Conservation (phyloP, 768 basidiomycete genomes). For the Mycena epipterygia region DNA sequence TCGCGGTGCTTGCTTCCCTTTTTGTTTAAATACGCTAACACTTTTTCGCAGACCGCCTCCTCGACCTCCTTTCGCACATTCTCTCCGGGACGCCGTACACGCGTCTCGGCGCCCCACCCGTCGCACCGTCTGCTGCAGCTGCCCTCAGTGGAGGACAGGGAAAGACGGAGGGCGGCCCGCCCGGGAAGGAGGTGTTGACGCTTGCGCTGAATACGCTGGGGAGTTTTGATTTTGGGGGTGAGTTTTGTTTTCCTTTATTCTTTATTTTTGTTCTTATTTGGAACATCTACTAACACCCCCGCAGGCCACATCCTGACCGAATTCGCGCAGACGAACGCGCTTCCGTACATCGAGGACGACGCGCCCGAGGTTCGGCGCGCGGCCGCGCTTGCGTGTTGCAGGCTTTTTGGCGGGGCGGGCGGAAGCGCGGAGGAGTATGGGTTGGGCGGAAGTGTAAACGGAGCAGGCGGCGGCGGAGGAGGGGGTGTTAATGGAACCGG, state of each 20-base stretch:
- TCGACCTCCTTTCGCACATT: slow-evolving; percentile 88
- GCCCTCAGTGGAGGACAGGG: too few species aligned
- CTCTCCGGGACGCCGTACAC: slow-evolving; percentile 89
- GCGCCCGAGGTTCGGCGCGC: slow-evolving; percentile 89
- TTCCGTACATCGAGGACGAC: slow-evolving; percentile 96
- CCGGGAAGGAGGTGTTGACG: slow-evolving; percentile 69
- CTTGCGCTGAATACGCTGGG: slow-evolving; percentile 91
- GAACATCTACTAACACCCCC: not conserved
- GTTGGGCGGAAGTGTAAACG: not conserved
- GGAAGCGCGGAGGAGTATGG: slow-evolving; percentile 2
- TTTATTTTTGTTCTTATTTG: not conserved
- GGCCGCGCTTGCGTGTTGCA: slow-evolving; percentile 93
- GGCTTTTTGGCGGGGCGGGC: slow-evolving; percentile 82
- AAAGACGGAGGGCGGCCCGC: slow-evolving; percentile 11
- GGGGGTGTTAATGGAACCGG: too few species aligned
- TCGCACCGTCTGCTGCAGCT: slow-evolving; percentile 38
- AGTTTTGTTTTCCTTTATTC: slow-evolving; percentile 18
- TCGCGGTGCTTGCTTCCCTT: not conserved
- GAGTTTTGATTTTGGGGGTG: slow-evolving; percentile 95
- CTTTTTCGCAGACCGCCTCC: slow-evolving; percentile 77
- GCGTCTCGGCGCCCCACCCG: slow-evolving; percentile 87
- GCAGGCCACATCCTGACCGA: slow-evolving; percentile 94
- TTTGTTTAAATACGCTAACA: not conserved
- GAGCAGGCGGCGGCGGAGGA: not conserved
- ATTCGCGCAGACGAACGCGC: slow-evolving; percentile 90